Base-by-base conservation (phyloP, 1,139 yeast species). In the Debaryomyces nepalensis region DNA sequence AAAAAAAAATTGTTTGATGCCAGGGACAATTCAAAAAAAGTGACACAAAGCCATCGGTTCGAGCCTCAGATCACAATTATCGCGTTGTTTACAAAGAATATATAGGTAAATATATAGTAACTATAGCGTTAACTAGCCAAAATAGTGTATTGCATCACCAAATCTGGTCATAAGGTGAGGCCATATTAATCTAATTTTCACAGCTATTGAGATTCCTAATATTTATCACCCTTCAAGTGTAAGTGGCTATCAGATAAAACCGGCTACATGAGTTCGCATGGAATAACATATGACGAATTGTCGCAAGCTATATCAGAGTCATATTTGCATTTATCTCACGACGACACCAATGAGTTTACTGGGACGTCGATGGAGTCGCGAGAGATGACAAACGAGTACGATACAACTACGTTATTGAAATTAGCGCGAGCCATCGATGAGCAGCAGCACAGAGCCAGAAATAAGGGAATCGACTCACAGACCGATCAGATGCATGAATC, bases 281-380 rank as follows among this genome's bases (percentile, higher is more conserved):
- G 42, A 39, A 34, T 33, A 21, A 42, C 47, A 24, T 39, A 42
- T 37, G 56, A 54, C 39, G 64, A 59, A 32, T 45, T 59, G 32
- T 53, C 64, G 5, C 61, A 56, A 35, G 64, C 61, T 12, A 42
- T 58, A 20, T 52, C 66, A 9, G 69, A 66, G 49, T 63, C 69
- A 7, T 64, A 57, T 44, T 51, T 57, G 43, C 63, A 64, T 45
- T 52, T 64, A 19, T 60, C 70, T 1, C 59, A 57, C 43, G 70
- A 64, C 43, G 53, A 47, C 9, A 42, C 53, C 2, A 34, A 34
- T 23, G 37, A 34, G 4, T 18, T 34, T 16, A 50, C 51, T 18
- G 58, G 51, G 26, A 31, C 49, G 3, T 48, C 48, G 10, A 42
- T 33, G 22, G 42, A 44, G 21, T 40, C 47, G 12, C 43, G 43